Base-by-base conservation (phyloP, 2,329 filamentous ascomycete genomes). In the Aureobasidium musti region DNA sequence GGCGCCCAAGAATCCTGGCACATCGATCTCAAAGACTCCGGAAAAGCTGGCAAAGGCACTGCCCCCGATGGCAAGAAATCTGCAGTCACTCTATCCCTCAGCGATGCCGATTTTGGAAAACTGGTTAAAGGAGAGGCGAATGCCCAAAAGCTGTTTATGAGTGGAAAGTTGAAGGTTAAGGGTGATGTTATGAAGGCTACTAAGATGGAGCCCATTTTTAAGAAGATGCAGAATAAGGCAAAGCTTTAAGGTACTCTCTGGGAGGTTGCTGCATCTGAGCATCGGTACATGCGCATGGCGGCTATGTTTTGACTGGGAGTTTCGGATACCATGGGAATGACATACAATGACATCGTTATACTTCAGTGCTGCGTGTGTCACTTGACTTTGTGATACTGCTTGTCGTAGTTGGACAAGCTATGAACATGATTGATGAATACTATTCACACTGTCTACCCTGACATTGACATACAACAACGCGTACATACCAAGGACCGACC, bases 151-250 rank as follows among this genome's bases (percentile, higher is more conserved):
- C 82, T 99, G 70, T 97, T 98, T 82, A 98, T 99, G 94, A 87
- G 87, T n/a, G 95, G 95, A 74, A 97, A 97, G 85, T 84, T 99
- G 76, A 99, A 98, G 90, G 87, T 98, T 77, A 96, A 92, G 87
- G 95, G 95, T 70, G 92, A 98, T 78, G 88, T 98, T 69, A 98
- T 98, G 94, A 97, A 97, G 87, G 91, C 95, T 43, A 97, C 93
- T 68, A 97, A 96, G 88, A 87, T 97, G 80, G 92, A 97, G 81
- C 91, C 92, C 47, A 90, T 98, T 74, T 82, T 97, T 71, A 92
- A 92, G 85, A 95, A 92, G 84, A 90, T 91, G 43, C 89, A 92
- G 82, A 84, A 82, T 74, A 91, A 91, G 84, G 86, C 91, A 72
- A 96, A 96, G 86, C 82, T 96, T 23, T 66, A 47, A 23, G 33